These are phyloP conservation scores for Odontarrhena argentea DNA, from an alignment of 345 rosid species.

Conservation along the genomic window DNA sequence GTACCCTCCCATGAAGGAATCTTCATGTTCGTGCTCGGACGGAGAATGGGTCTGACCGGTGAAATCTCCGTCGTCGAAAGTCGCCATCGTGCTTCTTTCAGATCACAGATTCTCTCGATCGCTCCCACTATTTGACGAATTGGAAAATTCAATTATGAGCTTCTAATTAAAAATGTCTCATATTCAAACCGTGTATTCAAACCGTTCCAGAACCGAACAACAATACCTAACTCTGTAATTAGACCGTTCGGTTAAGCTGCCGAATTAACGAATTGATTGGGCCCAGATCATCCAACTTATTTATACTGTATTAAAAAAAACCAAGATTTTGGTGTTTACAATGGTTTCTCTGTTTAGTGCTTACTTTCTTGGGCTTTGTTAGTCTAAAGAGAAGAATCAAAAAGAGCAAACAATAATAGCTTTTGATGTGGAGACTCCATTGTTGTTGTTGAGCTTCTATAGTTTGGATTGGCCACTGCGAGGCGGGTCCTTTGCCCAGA, in stretches of 20 bases:
- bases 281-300: neutral
- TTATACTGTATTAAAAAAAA: neutral
- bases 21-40: constrained; percentile 32
- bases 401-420: constrained; percentile 24
- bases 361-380: neutral
- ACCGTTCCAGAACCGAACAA: too few species aligned
- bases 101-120: constrained; percentile 22
- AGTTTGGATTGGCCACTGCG: constrained; percentile 55
- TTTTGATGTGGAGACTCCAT: constrained; percentile 16
- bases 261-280: neutral
- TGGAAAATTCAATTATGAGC: too few species aligned
- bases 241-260: constrained; percentile 9
- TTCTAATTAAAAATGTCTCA: too few species aligned
- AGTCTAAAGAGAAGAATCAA: constrained; percentile 4
- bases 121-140: too few species aligned
- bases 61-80: constrained; percentile 44
- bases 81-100: constrained; percentile 32
- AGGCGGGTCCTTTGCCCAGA: constrained; percentile 60
- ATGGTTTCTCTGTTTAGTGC: neutral
- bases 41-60: constrained; percentile 42
- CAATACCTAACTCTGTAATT: neutral
- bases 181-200: too few species aligned
- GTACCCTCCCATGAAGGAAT: constrained; percentile 40
- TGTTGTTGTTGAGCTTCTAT: constrained; percentile 28
- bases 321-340: neutral